Evolutionary conservation across 805 yeast genomes (phyloP), one percentile per base, ranked within the genome.

Genomic region (Brettanomyces sp.): DNA sequence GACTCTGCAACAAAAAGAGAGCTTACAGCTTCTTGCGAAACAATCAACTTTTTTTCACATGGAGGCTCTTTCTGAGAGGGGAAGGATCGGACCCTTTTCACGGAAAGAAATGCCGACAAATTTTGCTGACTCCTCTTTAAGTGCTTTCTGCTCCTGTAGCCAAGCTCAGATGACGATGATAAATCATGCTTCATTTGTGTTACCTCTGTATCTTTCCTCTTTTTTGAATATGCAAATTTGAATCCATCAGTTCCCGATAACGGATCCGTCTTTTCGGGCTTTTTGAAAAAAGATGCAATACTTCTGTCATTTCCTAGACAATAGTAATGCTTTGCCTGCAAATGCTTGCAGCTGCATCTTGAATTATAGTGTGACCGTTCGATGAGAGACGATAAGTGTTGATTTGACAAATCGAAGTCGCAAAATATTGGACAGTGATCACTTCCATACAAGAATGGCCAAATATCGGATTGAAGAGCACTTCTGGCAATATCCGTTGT

Each of bases 381-480:
- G 5, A 14, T 32, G 18, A 45, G 33, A 11, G 44, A 23, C 5
- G 25, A 9, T 4, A 45, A 4, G 9, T 11, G 3, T 4, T 33
- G 14, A 3, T 32, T 24, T 9, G 42, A 41, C 6, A 60, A 45
- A 36, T 67, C 65, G 39, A 89, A 56, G 59, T 88, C 97, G 1
- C 88, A 72, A 56, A 62, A 88, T 0, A 88, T 77, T 0, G 99
- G 99, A 62, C 98, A 91, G 63, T 91, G 99, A 60, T 91, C 99
- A 0, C 96, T 87, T 0, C 99, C 99, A 59, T 75, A 67, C 1
- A 90, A 55, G 39, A 71, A 71, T 0, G 88, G 82, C 74, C 85
- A 73, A n/a, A 85, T 85, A 49, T 51, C 50, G 33, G 51, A 52
- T 9, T 44, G n/a, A 2, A 25, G 25, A 9, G 74, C 74, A 0